Base-by-base conservation (phyloP, 495 filamentous ascomycete genomes). In the Amniculicola lignicola region DNA sequence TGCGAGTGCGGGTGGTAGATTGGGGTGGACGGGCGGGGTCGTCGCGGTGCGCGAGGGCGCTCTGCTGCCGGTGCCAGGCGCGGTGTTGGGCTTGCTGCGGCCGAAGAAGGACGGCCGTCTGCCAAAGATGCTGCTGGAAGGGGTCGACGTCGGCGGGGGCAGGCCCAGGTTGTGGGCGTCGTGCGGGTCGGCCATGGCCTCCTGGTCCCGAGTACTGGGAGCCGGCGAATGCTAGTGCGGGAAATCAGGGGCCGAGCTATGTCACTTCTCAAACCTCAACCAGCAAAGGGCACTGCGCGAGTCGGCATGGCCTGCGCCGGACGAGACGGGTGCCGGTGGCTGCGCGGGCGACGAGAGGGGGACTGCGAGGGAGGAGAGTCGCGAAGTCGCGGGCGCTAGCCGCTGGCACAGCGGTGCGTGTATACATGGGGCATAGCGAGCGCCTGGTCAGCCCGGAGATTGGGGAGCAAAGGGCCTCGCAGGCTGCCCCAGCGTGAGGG, bases 101-200 rank as follows among this genome's bases (percentile, higher is more conserved):
- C 44, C 43, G 50, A 64, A 64, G 51, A 64, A 49, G 22, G 61
- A 64, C 10, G 49, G 39, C 39, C 48, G 48, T 14, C 61, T 41
- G 48, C 36, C 23, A 51, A 64, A 64, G 55, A 64, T 10, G 44
- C 38, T 37, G 38, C 25, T 24, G 6, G 23, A n/a, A 27, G 36
- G 15, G 18, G 45, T 23, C 16, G 31, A 16, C 19, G 38, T 18
- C 27, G 41, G 12, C 18, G 47, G 14, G 10, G 41, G 36, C 43
- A 36, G 16, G 23, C 27, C 31, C 11, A 22, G 2, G 54, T 31
- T 9, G 40, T 14, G 12, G 18, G n/a, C 18, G 38, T 16, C 33
- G 22, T 42, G 11, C 36, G 25, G 27, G 39, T 51, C 36, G 4
- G 36, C 48, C 33, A 33, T 47, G 7, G n/a, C 43, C 18, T 22